Evolutionary conservation across 768 basidiomycete species (phyloP).

Genomic region (Kwoniella mangroviensis): DNA sequence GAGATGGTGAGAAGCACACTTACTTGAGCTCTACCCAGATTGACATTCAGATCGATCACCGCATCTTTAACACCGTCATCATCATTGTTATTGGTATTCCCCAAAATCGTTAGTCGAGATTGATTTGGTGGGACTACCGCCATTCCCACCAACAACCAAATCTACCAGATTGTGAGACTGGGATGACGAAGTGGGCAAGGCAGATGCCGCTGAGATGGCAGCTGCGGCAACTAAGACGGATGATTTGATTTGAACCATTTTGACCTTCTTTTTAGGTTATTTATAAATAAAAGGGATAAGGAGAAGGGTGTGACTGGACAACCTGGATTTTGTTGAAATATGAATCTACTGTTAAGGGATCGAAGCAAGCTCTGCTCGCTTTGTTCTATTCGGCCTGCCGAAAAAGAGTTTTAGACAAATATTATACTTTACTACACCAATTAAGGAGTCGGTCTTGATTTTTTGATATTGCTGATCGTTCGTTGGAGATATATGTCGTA

Average conservation of each 20-base stretch:
- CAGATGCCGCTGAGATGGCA: constrained; percentile 23
- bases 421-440: constrained; percentile 8
- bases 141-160: constrained; percentile 8
- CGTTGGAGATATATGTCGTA: constrained; percentile 1
- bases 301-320: constrained; percentile 11
- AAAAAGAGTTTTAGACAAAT: constrained; percentile 10
- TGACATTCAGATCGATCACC: constrained; percentile 17
- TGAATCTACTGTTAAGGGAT: neutral
- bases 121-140: constrained; percentile 7
- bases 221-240: constrained; percentile 26
- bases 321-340: constrained; percentile 12
- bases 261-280: neutral
- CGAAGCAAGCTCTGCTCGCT: constrained; percentile 24
- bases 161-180: constrained; percentile 11
- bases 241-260: constrained; percentile 29
- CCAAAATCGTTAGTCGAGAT: neutral
- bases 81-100: too few relatives aligned
- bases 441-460: constrained; percentile 15
- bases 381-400: constrained; percentile 21
- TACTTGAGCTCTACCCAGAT: constrained; percentile 17
- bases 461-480: neutral
- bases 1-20: neutral
- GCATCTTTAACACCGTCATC: neutral
- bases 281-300: neutral
- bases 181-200: constrained; percentile 11